Conservation (phyloP, 164 flowering plant genomes). For the Macadamia integrifolia region DNA sequence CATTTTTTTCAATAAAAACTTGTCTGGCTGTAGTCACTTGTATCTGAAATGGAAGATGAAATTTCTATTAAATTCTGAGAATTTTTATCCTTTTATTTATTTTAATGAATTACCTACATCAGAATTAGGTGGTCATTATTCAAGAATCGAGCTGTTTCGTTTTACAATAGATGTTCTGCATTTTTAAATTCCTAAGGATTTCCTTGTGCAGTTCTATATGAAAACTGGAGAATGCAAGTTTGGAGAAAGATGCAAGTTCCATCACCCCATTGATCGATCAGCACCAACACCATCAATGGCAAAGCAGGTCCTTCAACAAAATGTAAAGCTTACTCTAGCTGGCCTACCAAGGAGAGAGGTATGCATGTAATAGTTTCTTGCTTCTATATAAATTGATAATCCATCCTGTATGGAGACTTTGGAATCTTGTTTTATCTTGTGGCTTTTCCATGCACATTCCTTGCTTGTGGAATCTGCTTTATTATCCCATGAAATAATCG, state of each 20-base stretch:
- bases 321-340: slow-evolving; percentile 82
- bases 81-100: neutral
- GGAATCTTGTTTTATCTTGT: too few species aligned
- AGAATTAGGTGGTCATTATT: neutral
- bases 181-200: neutral
- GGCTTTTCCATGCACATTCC: too few species aligned
- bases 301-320: slow-evolving; percentile 32
- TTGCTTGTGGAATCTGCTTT: too few species aligned
- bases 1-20: neutral
- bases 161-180: neutral
- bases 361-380: slow-evolving; percentile 8
- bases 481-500: too few species aligned
- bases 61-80: neutral
- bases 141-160: neutral
- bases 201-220: slow-evolving; percentile 61
- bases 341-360: slow-evolving; percentile 98
- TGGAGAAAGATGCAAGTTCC: slow-evolving; percentile 79
- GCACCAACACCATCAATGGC: slow-evolving; percentile 34
- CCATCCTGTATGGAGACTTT: too few species aligned
- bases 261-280: slow-evolving; percentile 81
- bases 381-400: too few species aligned
- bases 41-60: neutral
- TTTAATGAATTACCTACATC: neutral
- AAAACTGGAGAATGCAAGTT: slow-evolving; percentile 88
- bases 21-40: neutral